Percentiles rank a stretch among this genome's conserved stretches.
These are phyloP conservation scores for Larix sibirica DNA, from an alignment of 83 land plant species.

Conservation along the genomic window DNA sequence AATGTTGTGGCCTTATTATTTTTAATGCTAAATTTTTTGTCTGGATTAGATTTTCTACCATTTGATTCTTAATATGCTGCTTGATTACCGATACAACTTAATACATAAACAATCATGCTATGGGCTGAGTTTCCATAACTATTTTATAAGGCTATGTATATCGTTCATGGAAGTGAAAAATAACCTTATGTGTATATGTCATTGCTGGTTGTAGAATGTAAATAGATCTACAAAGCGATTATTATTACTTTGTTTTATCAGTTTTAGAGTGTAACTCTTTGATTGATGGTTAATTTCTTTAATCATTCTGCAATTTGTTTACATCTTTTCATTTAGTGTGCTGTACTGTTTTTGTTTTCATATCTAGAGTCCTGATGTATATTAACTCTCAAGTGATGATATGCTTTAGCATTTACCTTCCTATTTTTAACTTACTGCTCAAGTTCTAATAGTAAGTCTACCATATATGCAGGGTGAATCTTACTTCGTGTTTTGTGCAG, in stretches of 20 bases:
- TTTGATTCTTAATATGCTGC: not conserved
- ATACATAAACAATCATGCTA: not conserved
- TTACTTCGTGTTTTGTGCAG: constrained; percentile 32
- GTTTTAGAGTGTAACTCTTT: too few relatives aligned
- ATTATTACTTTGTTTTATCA: not conserved
- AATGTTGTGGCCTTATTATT: not conserved
- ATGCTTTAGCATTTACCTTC: too few relatives aligned
- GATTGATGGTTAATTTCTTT: too few relatives aligned
- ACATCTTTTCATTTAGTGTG: too few relatives aligned
- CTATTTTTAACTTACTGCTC: too few relatives aligned
- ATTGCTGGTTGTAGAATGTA: not conserved
- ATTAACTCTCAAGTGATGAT: too few relatives aligned
- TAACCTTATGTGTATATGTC: not conserved
- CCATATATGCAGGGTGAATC: not conserved
- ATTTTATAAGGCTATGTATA: not conserved
- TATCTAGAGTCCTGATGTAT: too few relatives aligned
- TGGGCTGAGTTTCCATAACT: not conserved
- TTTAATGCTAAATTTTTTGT: not conserved
- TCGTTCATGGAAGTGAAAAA: not conserved
- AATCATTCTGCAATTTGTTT: too few relatives aligned
- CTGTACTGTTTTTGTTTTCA: too few relatives aligned
- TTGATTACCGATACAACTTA: not conserved
- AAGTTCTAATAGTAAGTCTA: not conserved
- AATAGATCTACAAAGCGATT: not conserved
- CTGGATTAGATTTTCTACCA: not conserved